phyloP scores from a whole-genome alignment of 2,329 filamentous ascomycete species.

The Chrysoporthe puriensis region DNA sequence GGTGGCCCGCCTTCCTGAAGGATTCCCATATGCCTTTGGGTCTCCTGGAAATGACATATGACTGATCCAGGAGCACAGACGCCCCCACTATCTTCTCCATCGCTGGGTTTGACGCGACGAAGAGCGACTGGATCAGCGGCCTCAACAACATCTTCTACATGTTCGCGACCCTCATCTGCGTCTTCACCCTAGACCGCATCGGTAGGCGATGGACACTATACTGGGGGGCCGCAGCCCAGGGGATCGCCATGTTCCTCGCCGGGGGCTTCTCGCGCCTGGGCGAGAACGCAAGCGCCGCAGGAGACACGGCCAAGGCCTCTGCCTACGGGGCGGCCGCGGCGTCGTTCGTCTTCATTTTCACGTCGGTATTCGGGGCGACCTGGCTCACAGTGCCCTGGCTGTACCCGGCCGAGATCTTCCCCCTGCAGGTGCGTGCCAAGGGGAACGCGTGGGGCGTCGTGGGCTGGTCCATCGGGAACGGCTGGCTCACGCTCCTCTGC shows the following conservation, averaged over 20 bases:
- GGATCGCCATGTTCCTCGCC: constrained; percentile 68
- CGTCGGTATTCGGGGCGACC: constrained; percentile 65
- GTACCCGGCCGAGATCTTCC: constrained; percentile 75
- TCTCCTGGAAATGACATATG: not conserved
- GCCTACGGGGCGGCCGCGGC: constrained; percentile 67
- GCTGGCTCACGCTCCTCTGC: constrained; percentile 47
- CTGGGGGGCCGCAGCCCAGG: constrained; percentile 68
- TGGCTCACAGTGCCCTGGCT: constrained; percentile 65
- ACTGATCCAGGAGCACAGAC: constrained; percentile 31
- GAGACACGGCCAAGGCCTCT: constrained; percentile 49
- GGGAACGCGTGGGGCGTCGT: constrained; percentile 78
- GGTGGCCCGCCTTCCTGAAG: not conserved
- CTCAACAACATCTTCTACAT: constrained; percentile 56
- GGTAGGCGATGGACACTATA: constrained; percentile 71
- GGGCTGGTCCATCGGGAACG: constrained; percentile 75
- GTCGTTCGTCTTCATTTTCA: constrained; percentile 73
- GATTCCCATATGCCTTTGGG: not conserved
- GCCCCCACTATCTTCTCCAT: constrained; percentile 65
- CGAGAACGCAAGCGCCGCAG: constrained; percentile 46
- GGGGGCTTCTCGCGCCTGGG: constrained; percentile 60
- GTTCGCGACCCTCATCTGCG: constrained; percentile 69
- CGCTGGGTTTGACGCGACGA: constrained; percentile 64
- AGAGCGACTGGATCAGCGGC: constrained; percentile 67
- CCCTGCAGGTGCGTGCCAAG: constrained; percentile 69
- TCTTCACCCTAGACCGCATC: constrained; percentile 71